Conservation (phyloP, 495 filamentous ascomycete genomes). For the Tuber calosporum region DNA sequence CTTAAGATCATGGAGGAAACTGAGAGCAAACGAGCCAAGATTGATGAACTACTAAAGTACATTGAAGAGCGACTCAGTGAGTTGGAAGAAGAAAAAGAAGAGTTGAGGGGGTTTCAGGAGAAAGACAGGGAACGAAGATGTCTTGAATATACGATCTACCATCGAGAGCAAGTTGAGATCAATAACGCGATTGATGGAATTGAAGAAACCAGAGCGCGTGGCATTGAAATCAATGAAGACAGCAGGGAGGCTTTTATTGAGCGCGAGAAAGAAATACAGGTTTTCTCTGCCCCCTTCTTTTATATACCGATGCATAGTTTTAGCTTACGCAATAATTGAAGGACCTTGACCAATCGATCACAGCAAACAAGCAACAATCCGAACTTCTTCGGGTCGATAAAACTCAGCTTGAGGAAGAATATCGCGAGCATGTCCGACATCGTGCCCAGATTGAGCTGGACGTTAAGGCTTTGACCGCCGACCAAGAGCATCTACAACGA, state of each 20-base stretch:
- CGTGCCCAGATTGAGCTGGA: conserved; percentile 80
- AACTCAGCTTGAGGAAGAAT: conserved; percentile 79
- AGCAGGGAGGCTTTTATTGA: conserved; percentile 68
- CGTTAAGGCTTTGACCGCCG: conserved; percentile 70
- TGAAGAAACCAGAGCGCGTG: conserved; percentile 70
- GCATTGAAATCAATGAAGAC: conserved; percentile 73
- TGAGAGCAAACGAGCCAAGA: conserved; percentile 85
- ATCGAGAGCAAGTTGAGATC: conserved; percentile 75
- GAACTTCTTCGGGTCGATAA: conserved; percentile 84
- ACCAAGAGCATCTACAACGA: conserved; percentile 52
- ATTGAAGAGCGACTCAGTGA: conserved; percentile 84
- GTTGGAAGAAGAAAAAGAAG: conserved; percentile 94
- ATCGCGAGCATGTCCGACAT: conserved; percentile 64
- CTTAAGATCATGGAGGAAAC: conserved; percentile 96
- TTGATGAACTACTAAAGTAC: conserved; percentile 82
- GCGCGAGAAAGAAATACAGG: conserved; percentile 71
- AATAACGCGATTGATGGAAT: conserved; percentile 69
- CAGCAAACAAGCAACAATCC: conserved; percentile 68
- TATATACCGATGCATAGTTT: conserved; percentile 3
- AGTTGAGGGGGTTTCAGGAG: conserved; percentile 83
- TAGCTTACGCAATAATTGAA: conserved; percentile 4
- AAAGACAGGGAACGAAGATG: conserved; percentile 90
- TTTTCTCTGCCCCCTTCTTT: conserved; percentile 22
- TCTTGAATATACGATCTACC: conserved; percentile 88
- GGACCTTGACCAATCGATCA: conserved; percentile 65